Base-by-base conservation (phyloP, 2,329 filamentous ascomycete genomes). In the Ceratocystis diversiconidia region DNA sequence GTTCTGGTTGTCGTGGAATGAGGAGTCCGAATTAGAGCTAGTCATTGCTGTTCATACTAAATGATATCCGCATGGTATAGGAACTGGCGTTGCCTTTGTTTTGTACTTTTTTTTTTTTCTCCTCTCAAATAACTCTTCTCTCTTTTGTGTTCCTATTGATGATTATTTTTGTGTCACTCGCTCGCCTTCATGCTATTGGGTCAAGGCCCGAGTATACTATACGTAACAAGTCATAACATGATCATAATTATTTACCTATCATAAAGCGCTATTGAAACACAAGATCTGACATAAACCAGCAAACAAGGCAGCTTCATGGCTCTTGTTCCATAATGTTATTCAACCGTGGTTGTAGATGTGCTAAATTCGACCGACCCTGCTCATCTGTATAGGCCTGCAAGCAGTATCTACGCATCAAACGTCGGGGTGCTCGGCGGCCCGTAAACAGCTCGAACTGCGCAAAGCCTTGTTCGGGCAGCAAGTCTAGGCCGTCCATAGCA, bases 381-480 rank as follows among this genome's bases (percentile, higher is more conserved):
- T 76, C 76, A 62, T 75, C 74, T 0, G 75, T 75, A 64, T 79
- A 80, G 1, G 78, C 75, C 62, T 73, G 72, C 66, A 81, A 75
- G 12, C 87, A 84, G 70, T 85, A 85, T 52, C 82, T 78, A 68
- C 86, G 81, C 88, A 92, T 92, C 46, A 88, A 73, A 57, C 83
- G 77, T 30, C 88, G 80, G 3, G 74, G 74, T 0, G 74, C 74
- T 61, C 73, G 68, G 6, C 73, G 79, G 0, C 88, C 88, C 0
- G 88, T 91, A 72, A 92, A 90, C 1, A 92, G 75, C 74, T 92
- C 89, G 71, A 92, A 92, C 70, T 92, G 88, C 0, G 88, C 88
- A 74, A 89, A 89, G 0, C 86, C 89, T 72, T 92, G 88, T 72
- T 92, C 89, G 0, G 87, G 87, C 15, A 92, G 74, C 60, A 91